Conservation (phyloP, 371 early-diverging fungal species). For the Circinella minor region DNA sequence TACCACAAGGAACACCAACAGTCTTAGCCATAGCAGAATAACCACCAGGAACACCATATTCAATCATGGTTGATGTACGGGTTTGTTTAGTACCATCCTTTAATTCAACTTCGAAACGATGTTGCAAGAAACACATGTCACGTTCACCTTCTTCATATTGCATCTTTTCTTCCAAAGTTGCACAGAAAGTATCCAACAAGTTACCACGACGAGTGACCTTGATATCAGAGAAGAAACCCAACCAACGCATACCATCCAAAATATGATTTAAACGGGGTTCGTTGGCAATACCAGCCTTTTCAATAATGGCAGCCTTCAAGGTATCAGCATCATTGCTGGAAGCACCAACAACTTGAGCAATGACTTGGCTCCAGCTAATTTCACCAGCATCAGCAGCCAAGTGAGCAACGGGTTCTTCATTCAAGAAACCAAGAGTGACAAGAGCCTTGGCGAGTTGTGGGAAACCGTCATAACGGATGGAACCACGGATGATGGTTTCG, state of each 20-base stretch:
- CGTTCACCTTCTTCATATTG: conserved; percentile 91
- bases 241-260: conserved; percentile 81
- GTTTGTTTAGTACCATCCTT: conserved; percentile 80
- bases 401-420: conserved; percentile 73
- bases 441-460: conserved; percentile 91
- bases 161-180: conserved; percentile 93
- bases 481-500: conserved; percentile 92
- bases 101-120: conserved; percentile 91
- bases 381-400: conserved; percentile 60
- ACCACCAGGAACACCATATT: conserved; percentile 91
- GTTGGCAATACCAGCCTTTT: conserved; percentile 51
- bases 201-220: conserved; percentile 75
- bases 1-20: conserved; percentile 97
- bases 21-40: conserved; percentile 96
- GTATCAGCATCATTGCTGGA: conserved; percentile 27
- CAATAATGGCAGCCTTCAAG: conserved; percentile 52
- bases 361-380: conserved; percentile 79
- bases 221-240: conserved; percentile 79
- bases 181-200: conserved; percentile 93
- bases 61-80: conserved; percentile 89
- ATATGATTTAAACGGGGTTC: conserved; percentile 61
- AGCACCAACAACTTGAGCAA: conserved; percentile 65
- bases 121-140: conserved; percentile 97
- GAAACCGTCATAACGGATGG: conserved; percentile 94
- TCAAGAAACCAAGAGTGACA: conserved; percentile 91